Percentiles rank a stretch among this genome's conserved stretches.
Conservation (phyloP, 768 basidiomycete species). For the Coprinellus micaceus region DNA sequence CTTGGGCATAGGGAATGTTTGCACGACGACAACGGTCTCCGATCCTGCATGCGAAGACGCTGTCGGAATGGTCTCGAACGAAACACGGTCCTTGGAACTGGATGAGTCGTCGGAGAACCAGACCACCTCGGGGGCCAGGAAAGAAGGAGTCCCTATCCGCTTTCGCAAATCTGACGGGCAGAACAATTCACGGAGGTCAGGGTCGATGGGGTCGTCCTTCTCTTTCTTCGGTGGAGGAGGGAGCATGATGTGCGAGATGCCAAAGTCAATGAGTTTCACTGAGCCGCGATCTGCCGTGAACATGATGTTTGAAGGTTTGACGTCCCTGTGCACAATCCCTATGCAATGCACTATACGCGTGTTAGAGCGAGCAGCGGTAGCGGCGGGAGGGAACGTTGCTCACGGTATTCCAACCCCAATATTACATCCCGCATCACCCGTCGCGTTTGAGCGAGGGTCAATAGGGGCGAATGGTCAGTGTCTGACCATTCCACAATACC, state of each 20-base stretch:
- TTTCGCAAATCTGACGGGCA: conserved; percentile 36
- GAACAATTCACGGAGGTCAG: conserved; percentile 32
- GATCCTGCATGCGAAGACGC: conserved; percentile 10
- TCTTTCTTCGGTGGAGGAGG: conserved; percentile 12
- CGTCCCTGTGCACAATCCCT: conserved; percentile 81
- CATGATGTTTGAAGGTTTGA: conserved; percentile 87
- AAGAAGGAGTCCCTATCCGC: conserved; percentile 40
- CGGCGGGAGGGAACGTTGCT: conserved; percentile 10
- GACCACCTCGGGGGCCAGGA: conserved; percentile 43
- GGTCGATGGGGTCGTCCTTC: conserved; percentile 9
- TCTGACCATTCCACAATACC: conserved; percentile 40
- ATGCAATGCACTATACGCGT: conserved; percentile 38
- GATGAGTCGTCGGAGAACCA: conserved; percentile 35
- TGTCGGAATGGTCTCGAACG: conserved; percentile 14
- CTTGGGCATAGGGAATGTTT: conserved; percentile 15
- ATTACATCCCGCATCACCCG: conserved; percentile 40
- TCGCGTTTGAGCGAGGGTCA: conserved; percentile 35
- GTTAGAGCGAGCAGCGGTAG: background rate
- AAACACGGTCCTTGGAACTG: conserved; percentile 17
- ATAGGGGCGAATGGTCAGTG: conserved; percentile 26
- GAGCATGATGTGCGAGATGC: conserved; percentile 40
- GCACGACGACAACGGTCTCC: conserved; percentile 12
- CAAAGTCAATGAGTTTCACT: conserved; percentile 91
- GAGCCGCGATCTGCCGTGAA: conserved; percentile 49
- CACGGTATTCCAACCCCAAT: conserved; percentile 42